Evolutionary conservation across 2,329 filamentous ascomycete species (phyloP), one percentile per base, ranked within the genome.

Genomic region (Alternaria brassicicola): DNA sequence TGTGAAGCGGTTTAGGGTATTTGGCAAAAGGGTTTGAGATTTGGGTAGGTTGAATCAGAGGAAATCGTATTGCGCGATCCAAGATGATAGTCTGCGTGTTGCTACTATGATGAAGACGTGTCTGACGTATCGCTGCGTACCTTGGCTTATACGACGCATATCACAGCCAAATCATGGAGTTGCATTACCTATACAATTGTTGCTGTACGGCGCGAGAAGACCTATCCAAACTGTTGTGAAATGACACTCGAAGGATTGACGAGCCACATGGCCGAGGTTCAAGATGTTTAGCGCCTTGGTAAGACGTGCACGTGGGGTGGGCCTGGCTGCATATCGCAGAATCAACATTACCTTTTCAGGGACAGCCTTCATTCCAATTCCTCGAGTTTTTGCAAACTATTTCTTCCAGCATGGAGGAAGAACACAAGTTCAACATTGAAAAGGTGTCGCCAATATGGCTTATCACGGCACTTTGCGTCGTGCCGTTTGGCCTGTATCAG

Each of bases 1-100:
- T 23, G 90, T 97, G 3, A 97, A 96, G 86, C 83, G 93, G 64
- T 85, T 97, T 65, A 86, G 92, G 43, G 87, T 94, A 2, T 88
- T 91, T 76, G 91, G 89, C 2, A 87, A 84, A 64, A 71, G 65
- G 55, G 62, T 64, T 9, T 70, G 49, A 61, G 35, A 3, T 15
- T 25, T 19, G 15, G 9, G 2, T 35, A 33, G 30, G 9, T 30
- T 4, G 9, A n/a, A 21, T n/a, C 12, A 4, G 19, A 49, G 36
- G 4, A 15, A 36, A 6, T 3, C 15, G 12, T 5, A 21, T 33
- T 4, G n/a, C 13, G 28, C 19, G 28, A 15, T n/a, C 1, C 4
- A 10, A 43, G 41, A 28, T 5, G 15, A n/a, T 17, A 12, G 25
- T 28, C 1, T 17, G 12, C 30, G 9, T 28, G 15, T 13, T 28